Conservation (phyloP, 2,329 filamentous ascomycete genomes). For the Tympanopsis confertula region DNA sequence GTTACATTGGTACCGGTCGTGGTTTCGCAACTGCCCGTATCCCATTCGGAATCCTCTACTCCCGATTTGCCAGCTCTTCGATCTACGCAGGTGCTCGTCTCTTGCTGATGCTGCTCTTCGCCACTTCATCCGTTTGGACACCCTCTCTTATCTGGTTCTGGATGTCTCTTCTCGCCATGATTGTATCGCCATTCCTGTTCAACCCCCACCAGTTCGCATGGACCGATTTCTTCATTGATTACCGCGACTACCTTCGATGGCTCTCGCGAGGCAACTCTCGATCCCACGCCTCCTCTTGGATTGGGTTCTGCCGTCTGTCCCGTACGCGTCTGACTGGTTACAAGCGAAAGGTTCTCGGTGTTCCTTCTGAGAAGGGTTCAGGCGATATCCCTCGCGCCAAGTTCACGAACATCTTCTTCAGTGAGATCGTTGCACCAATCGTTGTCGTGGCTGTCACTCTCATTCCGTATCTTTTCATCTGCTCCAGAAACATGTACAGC, state of each 20-base stretch:
- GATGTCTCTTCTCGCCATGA: slow-evolving; percentile 79
- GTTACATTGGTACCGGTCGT: slow-evolving; percentile 98
- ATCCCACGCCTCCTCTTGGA: slow-evolving; percentile 96
- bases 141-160: slow-evolving; percentile 88
- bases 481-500: slow-evolving; percentile 58
- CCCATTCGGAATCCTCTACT: slow-evolving; percentile 93
- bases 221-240: slow-evolving; percentile 99
- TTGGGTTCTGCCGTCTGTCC: slow-evolving; percentile 87
- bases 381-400: slow-evolving; percentile 81
- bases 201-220: slow-evolving; percentile 98
- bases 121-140: slow-evolving; percentile 84
- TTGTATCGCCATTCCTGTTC: slow-evolving; percentile 90
- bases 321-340: slow-evolving; percentile 94
- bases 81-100: slow-evolving; percentile 89
- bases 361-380: slow-evolving; percentile 86
- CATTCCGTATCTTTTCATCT: slow-evolving; percentile 91
- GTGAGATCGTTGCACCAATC: slow-evolving; percentile 77
- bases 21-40: slow-evolving; percentile 98
- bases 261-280: slow-evolving; percentile 92
- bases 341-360: slow-evolving; percentile 88
- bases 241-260: slow-evolving; percentile 95
- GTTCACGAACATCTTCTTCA: slow-evolving; percentile 84
- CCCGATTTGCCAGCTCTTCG: slow-evolving; percentile 87
- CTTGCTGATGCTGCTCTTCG: slow-evolving; percentile 89
- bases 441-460: slow-evolving; percentile 71